A percentile compares a stretch with the other conserved stretches of the same genome.
Evolutionary conservation across 371 early-diverging fungal genomes (phyloP).

Genomic region (Gilbertella persicaria): DNA sequence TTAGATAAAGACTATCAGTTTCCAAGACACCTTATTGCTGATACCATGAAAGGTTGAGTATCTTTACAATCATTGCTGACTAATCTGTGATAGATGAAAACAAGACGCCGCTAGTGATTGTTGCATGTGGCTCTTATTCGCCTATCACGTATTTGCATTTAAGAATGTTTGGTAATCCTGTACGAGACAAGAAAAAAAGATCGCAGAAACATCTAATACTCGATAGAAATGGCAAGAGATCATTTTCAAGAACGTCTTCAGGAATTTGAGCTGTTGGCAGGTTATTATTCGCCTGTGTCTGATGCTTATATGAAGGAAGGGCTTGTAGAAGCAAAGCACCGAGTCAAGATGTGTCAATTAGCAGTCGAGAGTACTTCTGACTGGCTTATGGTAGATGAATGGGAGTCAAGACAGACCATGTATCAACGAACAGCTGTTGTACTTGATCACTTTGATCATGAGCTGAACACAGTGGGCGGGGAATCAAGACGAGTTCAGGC

Average conservation of each 20-base stretch:
- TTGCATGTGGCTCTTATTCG: slow-evolving; percentile 97
- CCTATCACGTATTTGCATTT: slow-evolving; percentile 97
- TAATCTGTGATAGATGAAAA: slow-evolving; percentile 66
- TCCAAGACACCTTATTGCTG: slow-evolving; percentile 36
- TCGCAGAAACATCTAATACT: not conserved
- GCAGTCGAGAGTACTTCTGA: slow-evolving; percentile 79
- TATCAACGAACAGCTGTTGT: slow-evolving; percentile 92
- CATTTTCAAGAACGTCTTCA: slow-evolving; percentile 64
- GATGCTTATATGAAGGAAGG: slow-evolving; percentile 93
- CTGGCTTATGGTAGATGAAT: slow-evolving; percentile 96
- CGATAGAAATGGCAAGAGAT: slow-evolving; percentile 91
- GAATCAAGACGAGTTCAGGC: slow-evolving; percentile 34
- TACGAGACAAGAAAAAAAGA: slow-evolving; percentile 31
- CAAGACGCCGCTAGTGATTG: slow-evolving; percentile 89
- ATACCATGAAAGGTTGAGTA: slow-evolving; percentile 32
- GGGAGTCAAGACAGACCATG: slow-evolving; percentile 84
- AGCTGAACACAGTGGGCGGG: slow-evolving; percentile 76
- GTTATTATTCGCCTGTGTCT: slow-evolving; percentile 96
- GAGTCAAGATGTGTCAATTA: slow-evolving; percentile 92
- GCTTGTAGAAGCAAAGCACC: slow-evolving; percentile 81
- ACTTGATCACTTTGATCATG: slow-evolving; percentile 90
- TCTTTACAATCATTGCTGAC: not conserved
- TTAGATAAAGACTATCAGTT: slow-evolving; percentile 35
- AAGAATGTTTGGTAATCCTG: slow-evolving; percentile 98
- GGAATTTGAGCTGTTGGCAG: slow-evolving; percentile 87